Percentiles rank a stretch among this genome's conserved stretches.
Evolutionary conservation across 305 asterid species (phyloP).

Genomic region (Fraxinus latifolia): DNA sequence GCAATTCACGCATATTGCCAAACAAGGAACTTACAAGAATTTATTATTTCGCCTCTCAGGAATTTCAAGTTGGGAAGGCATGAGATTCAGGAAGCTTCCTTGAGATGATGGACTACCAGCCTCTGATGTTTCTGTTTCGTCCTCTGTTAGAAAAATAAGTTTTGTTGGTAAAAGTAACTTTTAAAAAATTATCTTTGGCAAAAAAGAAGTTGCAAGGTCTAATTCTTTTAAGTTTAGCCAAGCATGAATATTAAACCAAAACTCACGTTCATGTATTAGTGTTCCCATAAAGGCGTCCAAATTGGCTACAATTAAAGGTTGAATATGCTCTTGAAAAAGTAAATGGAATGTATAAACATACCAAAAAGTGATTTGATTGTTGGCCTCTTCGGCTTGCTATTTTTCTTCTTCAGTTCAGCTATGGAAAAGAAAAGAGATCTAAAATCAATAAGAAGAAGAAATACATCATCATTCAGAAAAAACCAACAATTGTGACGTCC

Average conservation of each 20-base stretch:
- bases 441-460: conserved; percentile 2
- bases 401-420: conserved; percentile 96
- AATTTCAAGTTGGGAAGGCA: conserved; percentile 34
- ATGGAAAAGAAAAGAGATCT: conserved; percentile 23
- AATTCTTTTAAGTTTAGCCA: not conserved
- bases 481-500: not conserved
- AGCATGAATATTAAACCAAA: not conserved
- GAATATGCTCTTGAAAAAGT: conserved; percentile 14
- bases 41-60: conserved; percentile 23
- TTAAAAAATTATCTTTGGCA: not conserved
- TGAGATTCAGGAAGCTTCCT: conserved; percentile 31
- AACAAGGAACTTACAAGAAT: conserved; percentile 14
- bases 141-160: conserved; percentile 50
- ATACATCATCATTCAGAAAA: not conserved
- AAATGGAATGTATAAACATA: conserved; percentile 32
- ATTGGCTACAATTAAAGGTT: not conserved
- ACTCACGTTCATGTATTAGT: not conserved
- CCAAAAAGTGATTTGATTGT: conserved; percentile 84
- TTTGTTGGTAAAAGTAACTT: conserved; percentile 8
- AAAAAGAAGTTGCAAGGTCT: not conserved
- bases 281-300: not conserved
- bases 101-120: conserved; percentile 40
- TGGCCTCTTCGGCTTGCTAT: conserved; percentile 71
- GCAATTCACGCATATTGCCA: not conserved
- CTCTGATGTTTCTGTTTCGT: conserved; percentile 66